Evolutionary conservation across 2,329 filamentous ascomycete species (phyloP).

Genomic region (Penicillium nordicum): DNA sequence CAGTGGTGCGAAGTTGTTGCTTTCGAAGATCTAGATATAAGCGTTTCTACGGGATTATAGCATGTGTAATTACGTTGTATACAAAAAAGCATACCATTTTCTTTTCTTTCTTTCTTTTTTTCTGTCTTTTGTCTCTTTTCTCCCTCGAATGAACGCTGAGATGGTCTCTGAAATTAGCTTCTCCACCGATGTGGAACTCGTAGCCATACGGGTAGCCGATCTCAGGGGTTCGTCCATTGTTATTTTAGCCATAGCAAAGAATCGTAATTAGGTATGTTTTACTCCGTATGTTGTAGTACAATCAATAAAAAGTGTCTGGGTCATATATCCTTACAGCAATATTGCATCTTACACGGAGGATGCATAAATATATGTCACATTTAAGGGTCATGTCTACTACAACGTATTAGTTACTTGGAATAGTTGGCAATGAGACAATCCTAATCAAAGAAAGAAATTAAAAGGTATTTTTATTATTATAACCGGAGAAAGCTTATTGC

Average conservation of each 20-base stretch:
- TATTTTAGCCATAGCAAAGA: background rate
- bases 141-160: background rate
- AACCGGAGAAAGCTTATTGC: background rate
- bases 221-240: conserved; percentile 23
- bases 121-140: background rate
- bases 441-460: background rate
- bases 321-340: background rate
- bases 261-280: too few relatives aligned
- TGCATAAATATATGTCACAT: background rate
- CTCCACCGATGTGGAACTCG: conserved; percentile 15
- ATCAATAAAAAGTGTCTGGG: background rate
- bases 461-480: background rate
- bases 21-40: conserved; percentile 33
- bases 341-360: background rate
- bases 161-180: conserved; percentile 7
- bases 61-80: conserved; percentile 19
- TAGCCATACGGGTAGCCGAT: conserved; percentile 3
- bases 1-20: conserved; percentile 44
- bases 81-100: conserved; percentile 10
- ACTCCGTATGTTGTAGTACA: background rate
- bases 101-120: conserved; percentile 4
- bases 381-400: background rate
- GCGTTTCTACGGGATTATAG: conserved; percentile 5
- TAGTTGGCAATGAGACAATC: background rate
- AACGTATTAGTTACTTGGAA: background rate